Evolutionary conservation across 768 basidiomycete species (phyloP), one percentile per base, ranked within the genome.

Genomic region (Naematelia aurantialba): DNA sequence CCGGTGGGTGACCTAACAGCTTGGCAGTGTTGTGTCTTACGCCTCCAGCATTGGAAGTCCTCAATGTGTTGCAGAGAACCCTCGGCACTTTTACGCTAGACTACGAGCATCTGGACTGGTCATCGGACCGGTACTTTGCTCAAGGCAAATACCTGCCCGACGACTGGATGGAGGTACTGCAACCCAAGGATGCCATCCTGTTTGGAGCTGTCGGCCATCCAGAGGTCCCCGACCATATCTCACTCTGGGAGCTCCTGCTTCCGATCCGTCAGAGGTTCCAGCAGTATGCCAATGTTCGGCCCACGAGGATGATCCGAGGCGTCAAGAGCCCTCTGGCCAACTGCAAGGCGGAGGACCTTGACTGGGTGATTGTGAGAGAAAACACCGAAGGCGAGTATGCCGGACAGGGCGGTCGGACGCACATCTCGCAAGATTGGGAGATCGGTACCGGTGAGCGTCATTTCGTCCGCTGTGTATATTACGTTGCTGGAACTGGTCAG

Each of bases 381-480:
- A 84, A 84, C 65, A 81, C 80, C 10, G 83, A 84, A 63, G 83
- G 83, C 52, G 82, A 83, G 66, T 83, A 83, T 67, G 81, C 81
- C n/a, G 82, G 61, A 74, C 82, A 67, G 74, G 83, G 56, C 65
- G 78, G 70, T 12, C 65, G 73, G 29, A 75, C 76, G 11, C 78
- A 75, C 60, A 52, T 49, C 12, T 74, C 73, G 5, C 62, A 60
- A 22, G 65, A 61, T 11, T 68, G 69, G 39, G 78, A 76, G 62
- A 63, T 76, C 24, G 78, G 65, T 4, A 83, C 70, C 5, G 70
- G 70, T 72, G 45, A 24, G 66, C 29, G 14, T 45, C 51, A n/a
- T 11, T 19, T 0, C 14, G 12, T 1, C 22, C n/a, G 11, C 19
- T 25, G 39, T 39, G 34, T 39, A 39, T 24, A 29, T n/a, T n/a